Evolutionary conservation across 176 grass and related monocot species (phyloP).

Genomic region (Oryza brachyantha): DNA sequence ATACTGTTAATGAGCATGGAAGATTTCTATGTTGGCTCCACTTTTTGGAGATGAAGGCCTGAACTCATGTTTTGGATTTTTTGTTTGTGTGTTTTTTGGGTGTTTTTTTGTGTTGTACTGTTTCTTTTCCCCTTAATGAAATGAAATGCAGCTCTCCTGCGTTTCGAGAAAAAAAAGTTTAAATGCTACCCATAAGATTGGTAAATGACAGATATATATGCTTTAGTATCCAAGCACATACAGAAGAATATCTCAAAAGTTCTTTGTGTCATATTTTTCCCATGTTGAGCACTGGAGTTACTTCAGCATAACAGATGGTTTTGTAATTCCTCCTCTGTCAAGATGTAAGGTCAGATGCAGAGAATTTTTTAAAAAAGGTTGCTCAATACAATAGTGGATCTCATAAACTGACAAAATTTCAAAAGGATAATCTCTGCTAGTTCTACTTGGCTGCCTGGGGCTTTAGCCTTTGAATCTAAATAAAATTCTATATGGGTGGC

Average conservation of each 20-base stretch:
- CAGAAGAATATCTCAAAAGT: constrained; percentile 12
- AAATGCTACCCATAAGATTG: background rate
- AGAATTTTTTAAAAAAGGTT: constrained; percentile 10
- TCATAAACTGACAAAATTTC: constrained; percentile 1
- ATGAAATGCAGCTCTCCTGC: too few species aligned
- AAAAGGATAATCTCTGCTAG: background rate
- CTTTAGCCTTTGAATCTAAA: background rate
- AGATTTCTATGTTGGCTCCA: background rate
- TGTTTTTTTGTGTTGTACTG: too few species aligned
- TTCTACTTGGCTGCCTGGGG: background rate
- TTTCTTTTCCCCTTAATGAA: too few species aligned
- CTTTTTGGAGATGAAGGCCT: background rate
- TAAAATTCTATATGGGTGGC: background rate
- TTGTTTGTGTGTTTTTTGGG: too few species aligned
- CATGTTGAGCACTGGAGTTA: background rate
- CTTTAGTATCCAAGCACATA: background rate
- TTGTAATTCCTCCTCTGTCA: background rate
- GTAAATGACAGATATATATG: background rate
- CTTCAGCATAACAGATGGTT: background rate
- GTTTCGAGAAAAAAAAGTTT: too few species aligned
- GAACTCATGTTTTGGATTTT: too few species aligned
- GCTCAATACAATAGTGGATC: background rate
- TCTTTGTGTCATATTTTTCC: background rate
- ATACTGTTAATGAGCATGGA: background rate
- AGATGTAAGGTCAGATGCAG: background rate